A percentile compares a stretch with the other conserved stretches of the same genome.
Evolutionary conservation across 495 filamentous ascomycete genomes (phyloP).

Genomic region (Pyrenopolyporus hunteri): DNA sequence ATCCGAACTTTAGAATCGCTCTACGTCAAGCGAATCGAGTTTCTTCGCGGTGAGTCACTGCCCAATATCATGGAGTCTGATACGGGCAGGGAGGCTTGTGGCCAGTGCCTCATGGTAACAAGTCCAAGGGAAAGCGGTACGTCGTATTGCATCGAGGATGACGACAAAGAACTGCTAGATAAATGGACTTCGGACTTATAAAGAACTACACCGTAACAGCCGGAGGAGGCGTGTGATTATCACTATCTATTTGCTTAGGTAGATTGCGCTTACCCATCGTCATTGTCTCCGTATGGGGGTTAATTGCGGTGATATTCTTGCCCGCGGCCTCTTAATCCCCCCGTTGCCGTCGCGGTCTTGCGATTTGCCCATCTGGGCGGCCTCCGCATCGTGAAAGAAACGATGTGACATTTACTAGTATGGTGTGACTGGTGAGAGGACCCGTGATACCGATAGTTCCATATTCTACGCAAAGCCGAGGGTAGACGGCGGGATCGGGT

Average conservation of each 20-base stretch:
- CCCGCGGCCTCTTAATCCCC: slow-evolving; percentile 17
- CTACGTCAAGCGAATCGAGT: slow-evolving; percentile 19
- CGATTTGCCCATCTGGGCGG: slow-evolving; percentile 24
- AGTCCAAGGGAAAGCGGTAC: slow-evolving; percentile 10
- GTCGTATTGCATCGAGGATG: slow-evolving; percentile 10
- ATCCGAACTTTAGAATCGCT: too few species aligned
- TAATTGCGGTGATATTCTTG: slow-evolving; percentile 11
- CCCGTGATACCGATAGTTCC: slow-evolving; percentile 23
- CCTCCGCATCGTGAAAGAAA: slow-evolving; percentile 1
- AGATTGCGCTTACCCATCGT: slow-evolving; percentile 9
- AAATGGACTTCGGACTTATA: slow-evolving; percentile 28
- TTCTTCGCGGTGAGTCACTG: slow-evolving; percentile 33
- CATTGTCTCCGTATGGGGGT: slow-evolving; percentile 16
- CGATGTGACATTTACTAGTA: slow-evolving; percentile 1
- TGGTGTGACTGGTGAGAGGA: not conserved
- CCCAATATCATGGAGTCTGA: slow-evolving; percentile 21
- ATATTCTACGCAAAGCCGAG: too few species aligned
- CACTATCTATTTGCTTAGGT: slow-evolving; percentile 2
- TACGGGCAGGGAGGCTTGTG: slow-evolving; percentile 8
- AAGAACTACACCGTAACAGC: slow-evolving; percentile 5
- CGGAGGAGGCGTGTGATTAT: slow-evolving; percentile 25
- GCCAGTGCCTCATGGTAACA: slow-evolving; percentile 9
- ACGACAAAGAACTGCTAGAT: slow-evolving; percentile 7
- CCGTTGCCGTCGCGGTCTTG: slow-evolving; percentile 22
- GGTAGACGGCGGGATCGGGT: slow-evolving; percentile 20